A percentile compares a stretch with the other conserved stretches of the same genome.
Evolutionary conservation across 495 filamentous ascomycete species (phyloP).

Genomic region (Neurospora sp.): DNA sequence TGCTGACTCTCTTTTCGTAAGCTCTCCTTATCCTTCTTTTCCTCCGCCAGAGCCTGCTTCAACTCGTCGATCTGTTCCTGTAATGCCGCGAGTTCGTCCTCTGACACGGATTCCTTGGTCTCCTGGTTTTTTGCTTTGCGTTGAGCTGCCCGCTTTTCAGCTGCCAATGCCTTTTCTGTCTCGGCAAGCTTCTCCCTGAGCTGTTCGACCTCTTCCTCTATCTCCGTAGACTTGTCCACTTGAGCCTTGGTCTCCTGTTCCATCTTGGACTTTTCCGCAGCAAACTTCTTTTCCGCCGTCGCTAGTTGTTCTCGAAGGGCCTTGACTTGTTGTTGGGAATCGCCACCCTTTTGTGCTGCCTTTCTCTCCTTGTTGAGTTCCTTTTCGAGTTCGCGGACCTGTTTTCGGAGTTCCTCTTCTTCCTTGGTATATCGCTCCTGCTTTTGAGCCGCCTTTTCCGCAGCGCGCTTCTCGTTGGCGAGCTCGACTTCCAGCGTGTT

Average conservation of each 20-base stretch:
- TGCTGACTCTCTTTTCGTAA: slow-evolving; percentile 27
- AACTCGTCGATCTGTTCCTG: slow-evolving; percentile 24
- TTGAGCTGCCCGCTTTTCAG: slow-evolving; percentile 43
- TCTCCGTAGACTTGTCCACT: slow-evolving; percentile 16
- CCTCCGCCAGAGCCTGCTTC: slow-evolving; percentile 28
- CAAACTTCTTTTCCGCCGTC: slow-evolving; percentile 14
- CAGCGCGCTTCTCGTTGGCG: slow-evolving; percentile 62
- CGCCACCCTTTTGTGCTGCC: slow-evolving; percentile 18
- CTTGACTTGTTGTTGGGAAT: slow-evolving; percentile 26
- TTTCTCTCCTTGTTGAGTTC: slow-evolving; percentile 43
- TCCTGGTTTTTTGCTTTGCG: slow-evolving; percentile 38
- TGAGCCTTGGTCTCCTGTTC: slow-evolving; percentile 21
- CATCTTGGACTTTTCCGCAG: slow-evolving; percentile 27
- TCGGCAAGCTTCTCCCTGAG: slow-evolving; percentile 44
- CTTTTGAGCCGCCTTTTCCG: slow-evolving; percentile 49
- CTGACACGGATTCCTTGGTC: slow-evolving; percentile 11
- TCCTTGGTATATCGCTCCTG: slow-evolving; percentile 30
- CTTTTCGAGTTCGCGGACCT: slow-evolving; percentile 39
- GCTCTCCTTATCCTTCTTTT: slow-evolving; percentile 32
- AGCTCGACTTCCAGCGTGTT: slow-evolving; percentile 68
- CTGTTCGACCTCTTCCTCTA: slow-evolving; percentile 28
- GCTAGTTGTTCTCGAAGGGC: slow-evolving; percentile 16
- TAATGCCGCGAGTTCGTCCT: slow-evolving; percentile 27
- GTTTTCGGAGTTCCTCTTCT: slow-evolving; percentile 36
- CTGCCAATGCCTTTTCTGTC: slow-evolving; percentile 26